A percentile compares a stretch with the other conserved stretches of the same genome.
phyloP scores from a whole-genome alignment of 169 alveolate genomes.

The Plasmodium yoelii region DNA sequence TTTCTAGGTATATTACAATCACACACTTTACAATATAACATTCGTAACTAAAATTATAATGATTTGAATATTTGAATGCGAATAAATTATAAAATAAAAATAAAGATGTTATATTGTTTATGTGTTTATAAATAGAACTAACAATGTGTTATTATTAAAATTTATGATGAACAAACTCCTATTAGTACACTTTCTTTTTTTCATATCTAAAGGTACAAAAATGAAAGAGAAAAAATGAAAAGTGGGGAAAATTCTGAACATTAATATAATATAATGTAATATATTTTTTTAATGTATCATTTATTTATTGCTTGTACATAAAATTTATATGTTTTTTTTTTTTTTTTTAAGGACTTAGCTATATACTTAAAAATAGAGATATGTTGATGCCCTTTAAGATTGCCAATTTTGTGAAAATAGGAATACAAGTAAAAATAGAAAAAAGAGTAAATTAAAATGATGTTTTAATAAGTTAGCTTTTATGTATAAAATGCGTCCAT shows the following conservation, averaged over 20 bases:
- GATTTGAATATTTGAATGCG: no score
- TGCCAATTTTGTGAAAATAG: slow-evolving; percentile 8
- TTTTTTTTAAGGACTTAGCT: slow-evolving; percentile 17
- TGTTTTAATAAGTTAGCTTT: no score
- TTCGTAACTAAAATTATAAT: no score
- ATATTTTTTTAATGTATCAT: neutral
- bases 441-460: neutral
- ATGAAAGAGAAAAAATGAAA: neutral
- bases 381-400: slow-evolving; percentile 6
- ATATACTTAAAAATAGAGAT: neutral
- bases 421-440: slow-evolving; percentile 22
- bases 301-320: neutral
- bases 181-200: slow-evolving; percentile 10
- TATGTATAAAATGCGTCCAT: no score
- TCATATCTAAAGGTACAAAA: slow-evolving; percentile 1
- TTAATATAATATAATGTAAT: no score
- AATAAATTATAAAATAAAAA: no score
- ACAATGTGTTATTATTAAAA: neutral
- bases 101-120: no score
- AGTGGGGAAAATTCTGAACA: neutral
- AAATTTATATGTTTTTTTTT: neutral
- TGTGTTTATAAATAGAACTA: no score
- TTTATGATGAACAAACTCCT: slow-evolving; percentile 8
- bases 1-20: no score
- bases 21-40: no score